phyloP scores from a whole-genome alignment of 2,329 filamentous ascomycete genomes.

The Exserohilum rostratum region DNA sequence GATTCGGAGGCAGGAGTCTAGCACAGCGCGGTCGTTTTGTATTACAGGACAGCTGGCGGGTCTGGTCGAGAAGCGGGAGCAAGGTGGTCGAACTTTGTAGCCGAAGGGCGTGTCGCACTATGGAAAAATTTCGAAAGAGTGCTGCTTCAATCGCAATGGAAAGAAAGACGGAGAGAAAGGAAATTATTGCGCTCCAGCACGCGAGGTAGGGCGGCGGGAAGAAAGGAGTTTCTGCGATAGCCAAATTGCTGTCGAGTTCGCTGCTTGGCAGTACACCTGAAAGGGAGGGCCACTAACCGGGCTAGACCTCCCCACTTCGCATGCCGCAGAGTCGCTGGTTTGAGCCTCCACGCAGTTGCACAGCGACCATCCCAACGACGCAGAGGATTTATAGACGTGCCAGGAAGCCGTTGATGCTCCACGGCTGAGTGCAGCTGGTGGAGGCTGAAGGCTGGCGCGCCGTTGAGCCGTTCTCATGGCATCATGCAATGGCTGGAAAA shows the following conservation, averaged over 20 bases:
- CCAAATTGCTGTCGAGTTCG: conserved; percentile 29
- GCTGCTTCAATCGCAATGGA: conserved; percentile 15
- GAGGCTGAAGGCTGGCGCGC: background rate
- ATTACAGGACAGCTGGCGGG: conserved; percentile 38
- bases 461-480: background rate
- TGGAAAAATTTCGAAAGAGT: conserved; percentile 28
- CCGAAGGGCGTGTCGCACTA: conserved; percentile 24
- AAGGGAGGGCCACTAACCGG: conserved; percentile 19
- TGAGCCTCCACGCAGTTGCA: background rate
- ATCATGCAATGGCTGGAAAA: background rate
- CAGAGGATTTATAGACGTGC: background rate
- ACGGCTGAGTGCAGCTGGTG: background rate
- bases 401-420: background rate
- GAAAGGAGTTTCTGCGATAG: conserved; percentile 32
- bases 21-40: background rate
- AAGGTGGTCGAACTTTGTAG: conserved; percentile 28
- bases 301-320: conserved; percentile 6
- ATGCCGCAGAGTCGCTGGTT: background rate
- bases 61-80: conserved; percentile 17
- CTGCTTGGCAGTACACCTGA: conserved; percentile 26
- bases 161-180: conserved; percentile 15
- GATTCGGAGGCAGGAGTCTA: conserved; percentile 10
- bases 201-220: conserved; percentile 17
- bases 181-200: conserved; percentile 16
- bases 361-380: background rate